phyloP scores from a whole-genome alignment of 805 yeast genomes.

The Spathaspora arborariae region DNA sequence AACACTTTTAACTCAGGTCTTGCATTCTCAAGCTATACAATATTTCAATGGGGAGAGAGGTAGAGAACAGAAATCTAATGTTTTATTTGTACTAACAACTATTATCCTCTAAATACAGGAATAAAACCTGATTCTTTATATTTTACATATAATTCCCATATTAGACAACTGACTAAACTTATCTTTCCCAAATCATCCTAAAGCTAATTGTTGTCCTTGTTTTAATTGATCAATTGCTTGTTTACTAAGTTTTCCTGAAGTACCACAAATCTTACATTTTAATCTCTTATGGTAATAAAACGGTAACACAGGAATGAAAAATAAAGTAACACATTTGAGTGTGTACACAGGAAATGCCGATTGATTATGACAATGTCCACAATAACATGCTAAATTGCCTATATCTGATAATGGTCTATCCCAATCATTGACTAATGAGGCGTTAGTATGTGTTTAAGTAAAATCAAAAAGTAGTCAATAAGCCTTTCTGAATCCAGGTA shows the following conservation, averaged over 20 bases:
- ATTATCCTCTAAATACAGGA: too few species aligned
- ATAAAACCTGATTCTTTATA: too few species aligned
- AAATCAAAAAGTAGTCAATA: neutral
- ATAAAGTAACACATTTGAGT: slow-evolving; percentile 49
- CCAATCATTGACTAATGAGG: slow-evolving; percentile 28
- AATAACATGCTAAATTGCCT: slow-evolving; percentile 34
- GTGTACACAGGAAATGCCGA: slow-evolving; percentile 51
- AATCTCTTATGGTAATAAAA: slow-evolving; percentile 49
- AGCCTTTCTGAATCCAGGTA: too few species aligned
- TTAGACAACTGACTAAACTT: too few species aligned
- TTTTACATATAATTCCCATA: too few species aligned
- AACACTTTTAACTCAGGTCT: too few species aligned
- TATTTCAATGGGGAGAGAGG: too few species aligned
- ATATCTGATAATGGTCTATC: slow-evolving; percentile 28
- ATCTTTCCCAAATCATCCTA: slow-evolving; percentile 13
- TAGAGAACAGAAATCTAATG: too few species aligned
- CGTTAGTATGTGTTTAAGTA: slow-evolving; percentile 8
- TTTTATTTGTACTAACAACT: too few species aligned
- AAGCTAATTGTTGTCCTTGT: slow-evolving; percentile 34
- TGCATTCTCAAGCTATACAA: too few species aligned
- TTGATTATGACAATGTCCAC: slow-evolving; percentile 58
- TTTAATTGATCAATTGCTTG: slow-evolving; percentile 22
- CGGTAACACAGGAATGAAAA: slow-evolving; percentile 54
- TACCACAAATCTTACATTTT: slow-evolving; percentile 51
- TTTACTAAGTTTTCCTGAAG: slow-evolving; percentile 25